These are phyloP conservation scores for Aspergillus bridgeri DNA, from an alignment of 495 filamentous ascomycete genomes.

Conservation along the genomic window DNA sequence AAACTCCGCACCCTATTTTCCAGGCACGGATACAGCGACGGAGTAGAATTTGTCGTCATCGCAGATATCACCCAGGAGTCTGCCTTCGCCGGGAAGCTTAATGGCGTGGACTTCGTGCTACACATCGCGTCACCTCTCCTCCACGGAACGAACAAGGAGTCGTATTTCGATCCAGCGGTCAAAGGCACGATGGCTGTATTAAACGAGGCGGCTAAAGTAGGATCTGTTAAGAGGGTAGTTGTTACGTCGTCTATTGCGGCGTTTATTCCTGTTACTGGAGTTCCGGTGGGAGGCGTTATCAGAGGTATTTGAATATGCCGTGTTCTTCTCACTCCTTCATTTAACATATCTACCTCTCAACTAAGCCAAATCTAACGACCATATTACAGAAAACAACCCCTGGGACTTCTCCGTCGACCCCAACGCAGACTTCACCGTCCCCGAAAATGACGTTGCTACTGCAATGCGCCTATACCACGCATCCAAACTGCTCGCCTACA, in stretches of 20 bases:
- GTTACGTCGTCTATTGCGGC: slow-evolving; percentile 33
- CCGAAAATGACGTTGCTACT: slow-evolving; percentile 13
- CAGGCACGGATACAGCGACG: slow-evolving; percentile 7
- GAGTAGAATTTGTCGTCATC: slow-evolving; percentile 28
- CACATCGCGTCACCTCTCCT: slow-evolving; percentile 40
- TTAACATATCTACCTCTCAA: neutral
- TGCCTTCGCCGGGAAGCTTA: slow-evolving; percentile 27
- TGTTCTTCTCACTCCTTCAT: no score
- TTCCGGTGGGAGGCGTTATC: slow-evolving; percentile 23
- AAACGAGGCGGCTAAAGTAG: slow-evolving; percentile 24
- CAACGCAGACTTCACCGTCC: slow-evolving; percentile 16
- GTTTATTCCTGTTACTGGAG: slow-evolving; percentile 25
- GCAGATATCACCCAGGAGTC: slow-evolving; percentile 29
- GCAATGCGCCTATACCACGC: slow-evolving; percentile 25
- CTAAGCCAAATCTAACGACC: neutral
- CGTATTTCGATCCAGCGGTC: slow-evolving; percentile 30
- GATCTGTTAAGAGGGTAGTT: slow-evolving; percentile 34
- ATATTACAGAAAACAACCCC: slow-evolving; percentile 26
- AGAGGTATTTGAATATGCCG: slow-evolving; percentile 17
- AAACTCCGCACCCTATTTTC: slow-evolving; percentile 20
- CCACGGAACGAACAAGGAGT: slow-evolving; percentile 21
- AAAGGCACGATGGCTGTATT: slow-evolving; percentile 32
- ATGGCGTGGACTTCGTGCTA: slow-evolving; percentile 36
- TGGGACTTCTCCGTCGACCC: slow-evolving; percentile 29
- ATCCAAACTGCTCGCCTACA: slow-evolving; percentile 30